Conservation (phyloP, 495 filamentous ascomycete genomes). For the Annulohypoxylon maeteangense region DNA sequence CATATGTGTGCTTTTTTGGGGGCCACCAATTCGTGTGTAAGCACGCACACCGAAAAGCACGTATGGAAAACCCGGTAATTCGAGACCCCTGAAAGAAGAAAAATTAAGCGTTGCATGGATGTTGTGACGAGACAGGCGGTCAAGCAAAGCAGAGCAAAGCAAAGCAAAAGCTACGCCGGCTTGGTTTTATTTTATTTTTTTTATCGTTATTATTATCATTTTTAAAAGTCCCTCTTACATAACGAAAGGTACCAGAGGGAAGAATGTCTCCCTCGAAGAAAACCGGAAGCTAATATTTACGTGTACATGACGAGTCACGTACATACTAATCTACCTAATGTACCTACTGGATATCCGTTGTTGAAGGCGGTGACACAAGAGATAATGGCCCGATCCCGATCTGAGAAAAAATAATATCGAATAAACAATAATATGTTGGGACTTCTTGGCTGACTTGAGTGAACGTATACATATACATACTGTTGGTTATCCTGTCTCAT, state of each 20-base stretch:
- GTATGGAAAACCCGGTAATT: slow-evolving; percentile 6
- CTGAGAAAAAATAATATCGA: slow-evolving; percentile 2
- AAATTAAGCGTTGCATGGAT: slow-evolving; percentile 19
- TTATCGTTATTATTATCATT: neutral
- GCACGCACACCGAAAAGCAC: slow-evolving; percentile 13
- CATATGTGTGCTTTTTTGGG: neutral
- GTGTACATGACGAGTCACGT: slow-evolving; percentile 21
- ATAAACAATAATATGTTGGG: slow-evolving; percentile 5
- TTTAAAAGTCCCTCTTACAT: neutral
- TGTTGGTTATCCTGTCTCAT: neutral
- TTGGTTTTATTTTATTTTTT: neutral
- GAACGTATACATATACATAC: slow-evolving; percentile 6
- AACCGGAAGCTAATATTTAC: neutral
- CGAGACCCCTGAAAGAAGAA: slow-evolving; percentile 3
- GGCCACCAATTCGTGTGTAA: slow-evolving; percentile 6
- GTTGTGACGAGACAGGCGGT: slow-evolving; percentile 24
- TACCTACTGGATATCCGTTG: neutral
- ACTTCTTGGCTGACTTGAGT: neutral
- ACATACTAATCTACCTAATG: slow-evolving; percentile 2
- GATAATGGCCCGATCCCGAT: slow-evolving; percentile 4
- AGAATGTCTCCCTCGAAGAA: neutral
- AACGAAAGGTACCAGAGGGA: neutral
- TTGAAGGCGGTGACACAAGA: slow-evolving; percentile 32
- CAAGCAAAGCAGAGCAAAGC: neutral
- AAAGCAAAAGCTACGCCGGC: neutral